Evolutionary conservation across 345 rosid genomes (phyloP).

Genomic region (Aquilaria yunnanensis): DNA sequence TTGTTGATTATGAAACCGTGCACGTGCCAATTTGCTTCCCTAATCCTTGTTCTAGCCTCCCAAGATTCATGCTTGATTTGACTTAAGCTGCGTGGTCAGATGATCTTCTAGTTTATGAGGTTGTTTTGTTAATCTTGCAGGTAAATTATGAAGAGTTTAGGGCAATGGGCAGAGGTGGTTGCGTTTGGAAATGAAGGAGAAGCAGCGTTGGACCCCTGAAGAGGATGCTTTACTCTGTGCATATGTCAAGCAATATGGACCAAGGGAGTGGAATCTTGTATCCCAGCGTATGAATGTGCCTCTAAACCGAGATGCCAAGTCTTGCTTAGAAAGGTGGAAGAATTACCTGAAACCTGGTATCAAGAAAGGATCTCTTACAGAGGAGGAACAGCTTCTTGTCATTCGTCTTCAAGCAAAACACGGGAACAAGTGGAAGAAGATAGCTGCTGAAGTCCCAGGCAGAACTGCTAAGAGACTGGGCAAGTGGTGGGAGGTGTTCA

Average conservation of each 20-base stretch:
- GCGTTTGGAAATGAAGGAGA: constrained; percentile 91
- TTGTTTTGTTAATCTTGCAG: too few relatives aligned
- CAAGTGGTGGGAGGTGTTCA: constrained; percentile 99
- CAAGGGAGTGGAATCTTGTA: constrained; percentile 93
- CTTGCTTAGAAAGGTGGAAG: constrained; percentile 96
- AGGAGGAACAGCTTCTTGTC: constrained; percentile 91
- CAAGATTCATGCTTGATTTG: too few relatives aligned
- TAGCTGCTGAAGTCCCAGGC: constrained; percentile 97
- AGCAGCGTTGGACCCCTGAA: constrained; percentile 99
- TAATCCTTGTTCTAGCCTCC: too few relatives aligned
- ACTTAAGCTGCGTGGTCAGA: too few relatives aligned
- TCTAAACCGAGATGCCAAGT: constrained; percentile 84
- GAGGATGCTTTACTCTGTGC: constrained; percentile 85
- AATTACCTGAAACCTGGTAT: constrained; percentile 98
- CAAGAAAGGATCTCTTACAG: constrained; percentile 90
- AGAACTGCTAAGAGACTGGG: constrained; percentile 92
- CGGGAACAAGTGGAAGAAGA: constrained; percentile 99
- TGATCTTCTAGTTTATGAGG: too few relatives aligned
- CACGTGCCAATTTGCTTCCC: too few relatives aligned
- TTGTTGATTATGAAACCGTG: too few relatives aligned
- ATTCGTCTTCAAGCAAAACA: constrained; percentile 85
- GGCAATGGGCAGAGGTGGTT: constrained; percentile 60
- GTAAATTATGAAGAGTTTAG: constrained; percentile 38
- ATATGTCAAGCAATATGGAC: constrained; percentile 91
- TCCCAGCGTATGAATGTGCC: constrained; percentile 89